Conservation (phyloP, 805 yeast species). For the Ogataea sp. region DNA sequence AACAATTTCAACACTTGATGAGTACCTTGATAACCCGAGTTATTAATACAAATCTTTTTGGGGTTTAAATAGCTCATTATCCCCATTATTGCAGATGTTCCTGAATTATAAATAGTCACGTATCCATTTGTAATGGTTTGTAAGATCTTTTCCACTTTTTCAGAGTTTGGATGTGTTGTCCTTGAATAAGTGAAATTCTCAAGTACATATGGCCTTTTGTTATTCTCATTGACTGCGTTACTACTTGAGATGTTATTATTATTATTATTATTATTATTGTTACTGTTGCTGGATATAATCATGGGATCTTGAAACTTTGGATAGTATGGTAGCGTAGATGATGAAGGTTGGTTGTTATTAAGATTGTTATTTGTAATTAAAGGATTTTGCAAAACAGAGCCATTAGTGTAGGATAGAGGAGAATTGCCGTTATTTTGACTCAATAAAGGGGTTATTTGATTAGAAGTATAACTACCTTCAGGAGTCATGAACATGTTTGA, state of each 20-base stretch:
- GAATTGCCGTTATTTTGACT: background rate
- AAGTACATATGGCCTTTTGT: slow-evolving; percentile 12
- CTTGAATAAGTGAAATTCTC: slow-evolving; percentile 31
- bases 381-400: background rate
- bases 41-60: slow-evolving; percentile 32
- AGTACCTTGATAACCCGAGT: slow-evolving; percentile 44
- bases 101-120: slow-evolving; percentile 41
- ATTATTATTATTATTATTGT: background rate
- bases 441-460: no score
- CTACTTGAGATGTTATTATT: background rate
- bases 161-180: slow-evolving; percentile 38
- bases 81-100: slow-evolving; percentile 44
- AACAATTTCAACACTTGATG: slow-evolving; percentile 39
- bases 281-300: slow-evolving; percentile 6
- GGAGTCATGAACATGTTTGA: slow-evolving; percentile 8
- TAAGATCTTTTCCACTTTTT: slow-evolving; percentile 37
- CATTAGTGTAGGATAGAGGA: no score
- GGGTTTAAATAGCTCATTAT: slow-evolving; percentile 40
- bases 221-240: background rate
- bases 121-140: slow-evolving; percentile 35
- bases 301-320: slow-evolving; percentile 19
- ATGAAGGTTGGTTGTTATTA: no score
- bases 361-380: background rate
- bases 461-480: background rate
- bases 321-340: slow-evolving; percentile 17